Base-by-base conservation (phyloP, 2,329 filamentous ascomycete genomes). In the Scleromitrula shiraiana region DNA sequence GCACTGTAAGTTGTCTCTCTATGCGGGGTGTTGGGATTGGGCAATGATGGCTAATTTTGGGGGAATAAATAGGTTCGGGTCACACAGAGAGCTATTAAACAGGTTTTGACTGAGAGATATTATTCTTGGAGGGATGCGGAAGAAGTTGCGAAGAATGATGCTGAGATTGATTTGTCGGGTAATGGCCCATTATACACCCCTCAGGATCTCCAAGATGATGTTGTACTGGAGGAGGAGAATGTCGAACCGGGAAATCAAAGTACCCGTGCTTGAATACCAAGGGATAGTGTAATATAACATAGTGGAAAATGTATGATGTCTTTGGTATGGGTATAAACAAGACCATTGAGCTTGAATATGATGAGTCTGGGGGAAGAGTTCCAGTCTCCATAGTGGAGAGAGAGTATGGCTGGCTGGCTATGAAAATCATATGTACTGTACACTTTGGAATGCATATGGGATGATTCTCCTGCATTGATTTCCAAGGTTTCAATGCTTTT, bases 71-170 rank as follows among this genome's bases (percentile, higher is more conserved):
- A 95, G 88, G 77, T 95, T 51, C 75, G 75, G 58, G 71, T 73
- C 64, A 96, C 91, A 20, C 88, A 91, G 78, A 78, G 80, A 61
- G 74, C 76, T 38, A 95, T 97, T 67, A 88, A 88, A 70, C 85
- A 93, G 57, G 78, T 83, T 41, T 71, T 97, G 61, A 91, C 87
- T 29, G 90, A 96, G 69, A 78, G 91, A 60, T 93, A 80, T 70
- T 91, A 95, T 68, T 78, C 86, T 8, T 97, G 88, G 85, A 76
- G 87, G 62, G 85, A 89, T 62, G 88, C 88, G 19, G 70, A 78
- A 41, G 68, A 75, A 50, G 68, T 86, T 53, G 86, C 83, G 6
- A 72, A 76, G 68, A 62, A 68, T 7, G 86, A 91, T 62, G 73
- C 76, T 5, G 82, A 87, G 64, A 73, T 89, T 58, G 70, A 86